Evolutionary conservation across 768 basidiomycete genomes (phyloP).

Genomic region (Antrodiella citrinella): DNA sequence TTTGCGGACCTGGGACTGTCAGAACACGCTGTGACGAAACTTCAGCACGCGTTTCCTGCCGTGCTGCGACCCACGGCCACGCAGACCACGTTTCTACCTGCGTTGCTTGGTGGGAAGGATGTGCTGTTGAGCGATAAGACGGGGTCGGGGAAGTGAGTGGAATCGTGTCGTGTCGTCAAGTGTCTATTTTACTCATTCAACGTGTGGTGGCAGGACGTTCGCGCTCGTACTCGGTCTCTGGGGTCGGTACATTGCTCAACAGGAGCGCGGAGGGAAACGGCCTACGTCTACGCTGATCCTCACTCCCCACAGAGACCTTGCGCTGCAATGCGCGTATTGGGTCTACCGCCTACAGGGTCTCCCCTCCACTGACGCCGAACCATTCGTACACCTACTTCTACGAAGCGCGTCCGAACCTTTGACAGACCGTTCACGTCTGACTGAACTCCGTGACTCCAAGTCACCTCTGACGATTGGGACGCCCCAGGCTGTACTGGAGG

Average conservation of each 20-base stretch:
- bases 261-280: constrained; percentile 8
- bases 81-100: constrained; percentile 56
- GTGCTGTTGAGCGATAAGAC: constrained; percentile 62
- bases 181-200: too few relatives aligned
- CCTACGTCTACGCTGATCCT: constrained; percentile 50
- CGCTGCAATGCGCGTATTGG: constrained; percentile 61
- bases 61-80: constrained; percentile 49
- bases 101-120: constrained; percentile 47
- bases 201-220: constrained; percentile 48
- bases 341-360: constrained; percentile 39
- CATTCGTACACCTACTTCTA: constrained; percentile 54
- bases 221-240: constrained; percentile 60
- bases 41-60: constrained; percentile 54
- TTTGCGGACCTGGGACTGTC: constrained; percentile 51
- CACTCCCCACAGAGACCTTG: constrained; percentile 69
- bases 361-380: constrained; percentile 18
- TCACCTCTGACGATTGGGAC: constrained; percentile 70
- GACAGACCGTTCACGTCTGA: constrained; percentile 25
- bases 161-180: too few relatives aligned
- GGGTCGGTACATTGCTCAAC: not conserved
- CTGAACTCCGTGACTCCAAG: constrained; percentile 30
- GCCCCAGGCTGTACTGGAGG: constrained; percentile 58
- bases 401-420: constrained; percentile 40
- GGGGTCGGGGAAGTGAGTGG: constrained; percentile 72
- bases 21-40: constrained; percentile 36